These are phyloP conservation scores for Sugiyamaella japonica DNA, from an alignment of 1,139 yeast species.

Conservation along the genomic window DNA sequence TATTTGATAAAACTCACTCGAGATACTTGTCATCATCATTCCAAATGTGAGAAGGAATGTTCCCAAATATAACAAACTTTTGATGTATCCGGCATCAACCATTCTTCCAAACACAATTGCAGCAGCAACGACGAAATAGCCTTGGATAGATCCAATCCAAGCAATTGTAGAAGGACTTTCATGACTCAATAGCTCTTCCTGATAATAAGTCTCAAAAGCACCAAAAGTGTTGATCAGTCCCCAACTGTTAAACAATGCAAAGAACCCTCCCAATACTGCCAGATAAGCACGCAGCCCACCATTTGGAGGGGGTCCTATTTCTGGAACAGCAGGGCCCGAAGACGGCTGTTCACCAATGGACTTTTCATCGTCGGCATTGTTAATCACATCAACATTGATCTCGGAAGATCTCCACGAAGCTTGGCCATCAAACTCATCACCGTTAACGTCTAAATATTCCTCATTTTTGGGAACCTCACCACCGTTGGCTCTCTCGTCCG, in stretches of 20 bases:
- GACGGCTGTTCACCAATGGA: background rate
- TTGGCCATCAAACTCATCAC: background rate
- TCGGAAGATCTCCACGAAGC: constrained; percentile 1
- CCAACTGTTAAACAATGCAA: constrained; percentile 54
- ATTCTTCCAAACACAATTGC: constrained; percentile 46
- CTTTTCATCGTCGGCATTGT: constrained; percentile 8
- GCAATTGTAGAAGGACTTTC: constrained; percentile 37
- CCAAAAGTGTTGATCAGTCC: constrained; percentile 63
- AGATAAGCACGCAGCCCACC: constrained; percentile 40
- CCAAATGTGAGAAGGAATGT: constrained; percentile 46
- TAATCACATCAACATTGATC: constrained; percentile 5
- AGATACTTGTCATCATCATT: constrained; percentile 53
- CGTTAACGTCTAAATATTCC: background rate
- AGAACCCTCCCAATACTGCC: constrained; percentile 42
- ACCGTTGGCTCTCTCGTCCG: background rate
- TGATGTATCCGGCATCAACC: constrained; percentile 43
- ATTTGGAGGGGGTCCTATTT: constrained; percentile 31
- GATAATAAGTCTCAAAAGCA: constrained; percentile 60
- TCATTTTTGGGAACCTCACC: background rate
- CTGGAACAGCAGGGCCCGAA: background rate
- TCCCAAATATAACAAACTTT: constrained; percentile 44
- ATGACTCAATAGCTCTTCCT: constrained; percentile 47
- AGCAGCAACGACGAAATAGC: constrained; percentile 50
- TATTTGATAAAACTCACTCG: constrained; percentile 53
- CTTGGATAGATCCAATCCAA: constrained; percentile 36